Conservation (phyloP, 352 stramenopile genomes). For the Phytopythium litorale region DNA sequence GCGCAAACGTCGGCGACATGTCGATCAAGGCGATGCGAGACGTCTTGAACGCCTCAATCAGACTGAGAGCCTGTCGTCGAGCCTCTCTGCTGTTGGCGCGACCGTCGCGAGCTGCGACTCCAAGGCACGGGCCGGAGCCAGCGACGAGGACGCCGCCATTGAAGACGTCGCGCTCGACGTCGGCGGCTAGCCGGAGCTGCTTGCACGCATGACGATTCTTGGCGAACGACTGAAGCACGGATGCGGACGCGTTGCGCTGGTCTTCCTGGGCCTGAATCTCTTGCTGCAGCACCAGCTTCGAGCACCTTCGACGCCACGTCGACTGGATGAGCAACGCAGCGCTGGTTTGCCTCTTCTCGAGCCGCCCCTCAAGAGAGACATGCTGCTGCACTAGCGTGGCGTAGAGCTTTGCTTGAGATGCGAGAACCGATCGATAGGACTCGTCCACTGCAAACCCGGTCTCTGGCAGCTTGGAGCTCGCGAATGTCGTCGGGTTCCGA, state of each 20-base stretch:
- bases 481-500: slow-evolving; percentile 59
- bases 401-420: slow-evolving; percentile 37
- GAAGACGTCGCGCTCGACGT: slow-evolving; percentile 39
- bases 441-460: slow-evolving; percentile 8
- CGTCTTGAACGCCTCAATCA: slow-evolving; percentile 45
- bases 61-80: slow-evolving; percentile 14
- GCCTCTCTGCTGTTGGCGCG: background rate
- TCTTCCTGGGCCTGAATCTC: slow-evolving; percentile 14
- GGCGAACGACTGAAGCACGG: slow-evolving; percentile 46
- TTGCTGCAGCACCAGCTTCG: slow-evolving; percentile 24
- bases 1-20: slow-evolving; percentile 40
- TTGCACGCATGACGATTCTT: slow-evolving; percentile 42
- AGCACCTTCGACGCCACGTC: slow-evolving; percentile 55
- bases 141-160: slow-evolving; percentile 58
- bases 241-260: slow-evolving; percentile 41
- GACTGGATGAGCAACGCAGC: slow-evolving; percentile 58
- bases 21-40: slow-evolving; percentile 19
- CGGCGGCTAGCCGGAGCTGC: slow-evolving; percentile 47
- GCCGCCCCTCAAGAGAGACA: slow-evolving; percentile 50
- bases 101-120: background rate
- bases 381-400: slow-evolving; percentile 36
- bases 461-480: slow-evolving; percentile 3
- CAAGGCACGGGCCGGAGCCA: slow-evolving; percentile 42
- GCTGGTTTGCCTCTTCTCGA: slow-evolving; percentile 23
- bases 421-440: slow-evolving; percentile 10